Conservation (phyloP, 805 yeast species). For the Pichia scutulata region DNA sequence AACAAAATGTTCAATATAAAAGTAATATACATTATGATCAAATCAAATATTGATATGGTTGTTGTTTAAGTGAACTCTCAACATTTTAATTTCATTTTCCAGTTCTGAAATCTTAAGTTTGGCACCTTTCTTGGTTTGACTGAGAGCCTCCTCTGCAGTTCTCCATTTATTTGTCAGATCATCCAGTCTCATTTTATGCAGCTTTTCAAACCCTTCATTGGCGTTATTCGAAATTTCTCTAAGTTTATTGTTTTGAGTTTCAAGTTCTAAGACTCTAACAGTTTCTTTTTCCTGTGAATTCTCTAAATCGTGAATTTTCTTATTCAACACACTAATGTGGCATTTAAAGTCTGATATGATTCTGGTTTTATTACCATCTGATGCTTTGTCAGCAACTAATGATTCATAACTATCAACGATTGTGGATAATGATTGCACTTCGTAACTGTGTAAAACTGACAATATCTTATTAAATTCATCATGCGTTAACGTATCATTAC, state of each 20-base stretch:
- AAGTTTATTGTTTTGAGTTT: neutral
- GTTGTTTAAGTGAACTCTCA: constrained; percentile 17
- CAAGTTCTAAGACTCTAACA: constrained; percentile 2
- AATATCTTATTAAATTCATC: constrained; percentile 1
- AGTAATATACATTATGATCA: neutral
- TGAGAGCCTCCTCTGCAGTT: constrained; percentile 62
- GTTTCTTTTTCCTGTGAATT: constrained; percentile 1
- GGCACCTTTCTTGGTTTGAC: constrained; percentile 52
- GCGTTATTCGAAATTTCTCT: neutral
- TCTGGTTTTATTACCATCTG: neutral
- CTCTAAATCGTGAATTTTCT: constrained; percentile 4
- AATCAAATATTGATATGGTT: neutral
- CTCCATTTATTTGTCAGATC: constrained; percentile 62
- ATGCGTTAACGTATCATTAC: neutral
- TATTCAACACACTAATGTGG: neutral
- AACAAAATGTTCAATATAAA: neutral
- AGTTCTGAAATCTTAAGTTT: constrained; percentile 42
- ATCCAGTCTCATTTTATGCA: constrained; percentile 39
- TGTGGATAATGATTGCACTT: constrained; percentile 3
- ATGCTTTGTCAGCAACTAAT: neutral
- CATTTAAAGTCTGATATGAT: neutral
- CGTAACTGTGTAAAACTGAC: constrained; percentile 7
- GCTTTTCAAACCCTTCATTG: constrained; percentile 15
- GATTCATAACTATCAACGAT: constrained; percentile 4
- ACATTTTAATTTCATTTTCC: constrained; percentile 44